Percentiles rank a stretch among this genome's conserved stretches.
Conservation (phyloP, 768 basidiomycete species). For the Naematelia encephala region DNA sequence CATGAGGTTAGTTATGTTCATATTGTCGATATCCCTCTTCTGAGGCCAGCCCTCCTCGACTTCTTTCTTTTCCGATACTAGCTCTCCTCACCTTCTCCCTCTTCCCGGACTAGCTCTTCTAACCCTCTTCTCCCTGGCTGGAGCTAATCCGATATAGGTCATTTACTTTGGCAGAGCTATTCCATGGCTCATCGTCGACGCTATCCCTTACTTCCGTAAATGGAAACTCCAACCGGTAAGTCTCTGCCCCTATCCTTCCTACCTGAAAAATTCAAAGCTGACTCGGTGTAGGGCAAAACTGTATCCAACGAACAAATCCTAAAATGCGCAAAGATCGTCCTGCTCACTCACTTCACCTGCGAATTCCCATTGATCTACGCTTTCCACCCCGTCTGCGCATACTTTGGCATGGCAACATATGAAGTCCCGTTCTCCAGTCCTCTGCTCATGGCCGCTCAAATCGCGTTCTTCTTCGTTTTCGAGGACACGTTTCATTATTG, state of each 20-base stretch:
- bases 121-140: slow-evolving; percentile 1
- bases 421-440: slow-evolving; percentile 84
- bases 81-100: not conserved
- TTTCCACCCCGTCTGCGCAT: slow-evolving; percentile 85
- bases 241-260: slow-evolving; percentile 14
- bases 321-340: slow-evolving; percentile 90
- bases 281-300: slow-evolving; percentile 57
- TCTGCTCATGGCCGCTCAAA: slow-evolving; percentile 67
- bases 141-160: slow-evolving; percentile 56
- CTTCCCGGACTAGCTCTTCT: not conserved
- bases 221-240: slow-evolving; percentile 85
- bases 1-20: slow-evolving; percentile 72
- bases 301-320: slow-evolving; percentile 81
- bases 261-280: too few species aligned
- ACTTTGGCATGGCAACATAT: slow-evolving; percentile 84
- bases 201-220: slow-evolving; percentile 84
- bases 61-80: not conserved
- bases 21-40: too few species aligned
- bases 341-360: slow-evolving; percentile 92
- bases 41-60: not conserved
- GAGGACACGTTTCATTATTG: slow-evolving; percentile 95
- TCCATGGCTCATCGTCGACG: slow-evolving; percentile 90
- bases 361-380: slow-evolving; percentile 87
- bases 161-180: slow-evolving; percentile 95
- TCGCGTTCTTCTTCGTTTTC: slow-evolving; percentile 86